Evolutionary conservation across 106 monocot species (phyloP).

Genomic region (Phalaenopsis equestris): DNA sequence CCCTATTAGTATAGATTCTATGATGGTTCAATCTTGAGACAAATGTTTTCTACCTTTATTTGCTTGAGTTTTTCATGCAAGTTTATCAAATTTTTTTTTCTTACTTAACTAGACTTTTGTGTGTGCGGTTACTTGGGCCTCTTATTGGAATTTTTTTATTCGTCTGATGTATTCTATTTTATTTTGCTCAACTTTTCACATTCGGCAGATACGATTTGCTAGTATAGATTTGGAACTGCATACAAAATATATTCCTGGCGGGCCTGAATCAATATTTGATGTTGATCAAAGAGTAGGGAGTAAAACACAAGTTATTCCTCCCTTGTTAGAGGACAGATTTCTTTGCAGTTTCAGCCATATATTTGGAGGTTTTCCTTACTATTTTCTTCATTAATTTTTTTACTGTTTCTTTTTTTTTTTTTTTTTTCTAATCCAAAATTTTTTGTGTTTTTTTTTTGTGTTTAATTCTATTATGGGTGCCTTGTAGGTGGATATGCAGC

Average conservation of each 20-base stretch:
- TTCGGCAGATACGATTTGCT: conserved; percentile 75
- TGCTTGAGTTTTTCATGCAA: not conserved
- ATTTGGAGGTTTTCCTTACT: conserved; percentile 63
- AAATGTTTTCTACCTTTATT: not conserved
- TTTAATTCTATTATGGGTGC: conserved; percentile 7
- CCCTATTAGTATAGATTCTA: not conserved
- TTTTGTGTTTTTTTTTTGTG: not conserved
- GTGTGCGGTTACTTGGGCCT: not conserved
- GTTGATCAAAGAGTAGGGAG: conserved; percentile 70
- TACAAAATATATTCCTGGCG: conserved; percentile 63
- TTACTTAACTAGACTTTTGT: not conserved
- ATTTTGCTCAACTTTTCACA: not conserved
- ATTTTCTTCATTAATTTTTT: not conserved
- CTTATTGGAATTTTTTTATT: not conserved
- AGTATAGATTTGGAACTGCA: conserved; percentile 87
- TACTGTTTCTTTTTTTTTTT: not conserved
- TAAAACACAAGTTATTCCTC: conserved; percentile 70
- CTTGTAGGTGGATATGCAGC: conserved; percentile 93
- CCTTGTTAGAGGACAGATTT: conserved; percentile 76
- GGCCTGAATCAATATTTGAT: conserved; percentile 71
- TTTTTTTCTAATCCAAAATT: not conserved
- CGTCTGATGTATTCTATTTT: not conserved
- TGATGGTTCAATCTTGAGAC: not conserved
- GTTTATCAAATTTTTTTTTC: not conserved
- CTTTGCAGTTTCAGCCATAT: conserved; percentile 99